Conservation (phyloP, 176 grass and related monocot genomes). For the Oryza punctata region DNA sequence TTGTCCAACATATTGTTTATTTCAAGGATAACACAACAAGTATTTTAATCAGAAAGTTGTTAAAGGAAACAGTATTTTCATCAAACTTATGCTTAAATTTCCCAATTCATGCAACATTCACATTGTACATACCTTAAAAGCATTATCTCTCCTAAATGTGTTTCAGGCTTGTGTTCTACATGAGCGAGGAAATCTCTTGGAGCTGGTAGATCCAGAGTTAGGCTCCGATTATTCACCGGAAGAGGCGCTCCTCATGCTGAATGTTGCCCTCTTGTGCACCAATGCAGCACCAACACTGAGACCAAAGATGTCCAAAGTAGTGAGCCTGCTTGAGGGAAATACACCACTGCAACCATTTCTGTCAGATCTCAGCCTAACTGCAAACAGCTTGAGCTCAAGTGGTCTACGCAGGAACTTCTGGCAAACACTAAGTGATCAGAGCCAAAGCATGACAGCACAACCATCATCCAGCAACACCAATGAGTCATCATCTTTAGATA, state of each 20-base stretch:
- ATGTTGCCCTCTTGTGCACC: conserved; percentile 84
- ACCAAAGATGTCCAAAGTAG: conserved; percentile 79
- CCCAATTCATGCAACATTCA: not conserved
- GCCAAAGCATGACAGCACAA: too few relatives aligned
- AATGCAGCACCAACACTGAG: conserved; percentile 83
- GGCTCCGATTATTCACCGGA: conserved; percentile 71
- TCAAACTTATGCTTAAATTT: conserved; percentile 1
- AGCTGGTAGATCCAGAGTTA: conserved; percentile 80
- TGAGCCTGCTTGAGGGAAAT: conserved; percentile 81
- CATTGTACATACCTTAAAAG: conserved; percentile 26
- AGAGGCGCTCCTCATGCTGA: conserved; percentile 76
- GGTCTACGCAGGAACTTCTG: too few relatives aligned
- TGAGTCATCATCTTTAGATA: too few relatives aligned
- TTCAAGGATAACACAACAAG: conserved; percentile 14
- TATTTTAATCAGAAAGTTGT: not conserved
- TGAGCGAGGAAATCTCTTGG: conserved; percentile 69
- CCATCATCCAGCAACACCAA: too few relatives aligned
- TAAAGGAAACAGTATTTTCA: not conserved
- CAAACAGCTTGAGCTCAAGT: conserved; percentile 1
- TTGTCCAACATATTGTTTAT: not conserved
- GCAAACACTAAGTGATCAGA: too few relatives aligned
- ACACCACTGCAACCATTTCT: conserved; percentile 62
- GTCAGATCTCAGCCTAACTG: conserved; percentile 51
- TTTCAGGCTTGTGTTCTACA: conserved; percentile 85
- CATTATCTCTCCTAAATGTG: conserved; percentile 23